Base-by-base conservation (phyloP, 805 yeast genomes). In the Metschnikowia henanensis region DNA sequence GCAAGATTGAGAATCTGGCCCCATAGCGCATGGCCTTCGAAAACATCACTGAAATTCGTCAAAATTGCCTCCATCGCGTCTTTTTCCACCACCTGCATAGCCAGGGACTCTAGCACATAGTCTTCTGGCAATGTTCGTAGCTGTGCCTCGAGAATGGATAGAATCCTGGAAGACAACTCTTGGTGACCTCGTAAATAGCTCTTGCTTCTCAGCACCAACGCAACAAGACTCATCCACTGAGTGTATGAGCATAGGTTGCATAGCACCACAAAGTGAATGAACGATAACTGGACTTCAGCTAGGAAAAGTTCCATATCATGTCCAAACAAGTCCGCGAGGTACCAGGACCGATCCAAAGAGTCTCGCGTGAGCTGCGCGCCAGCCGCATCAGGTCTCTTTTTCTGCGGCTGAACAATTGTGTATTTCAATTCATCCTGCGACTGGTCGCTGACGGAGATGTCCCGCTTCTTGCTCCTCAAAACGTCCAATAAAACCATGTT, bases 231-330 rank as follows among this genome's bases (percentile, higher is more conserved):
- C 41, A 76, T 69, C 91, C 91, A 85, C 51, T 84, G 90, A 17
- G 76, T 64, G 16, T 79, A 73, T 12, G 84, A 79, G 16, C 86
- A 77, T 54, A 77, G 76, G 58, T 84, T 86, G 13, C 84, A 87
- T 49, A 84, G 66, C 0, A 80, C 52, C 1, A 80, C 53, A 33
- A 75, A 66, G 43, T 75, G 64, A 1, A 81, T 39, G 47, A 72
- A 84, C 2, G 76, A 56, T 17, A 82, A 56, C 50, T 81, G 80
- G 6, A 81, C 55, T 53, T 85, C 89, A 2, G 80, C 79, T 4
- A 81, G 47, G 3, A 79, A 49, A 2, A 56, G 35, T 0, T 55
- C 56, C 16, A 33, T 51, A 40, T 58, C 70, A 18, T 51, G 53
- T 19, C 65, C 66, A 32, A 59, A 72, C 6, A 76, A 55, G 28